Evolutionary conservation across 179 eudicot genomes (phyloP), one percentile per base, ranked within the genome.

Genomic region (Actinidia arguta): DNA sequence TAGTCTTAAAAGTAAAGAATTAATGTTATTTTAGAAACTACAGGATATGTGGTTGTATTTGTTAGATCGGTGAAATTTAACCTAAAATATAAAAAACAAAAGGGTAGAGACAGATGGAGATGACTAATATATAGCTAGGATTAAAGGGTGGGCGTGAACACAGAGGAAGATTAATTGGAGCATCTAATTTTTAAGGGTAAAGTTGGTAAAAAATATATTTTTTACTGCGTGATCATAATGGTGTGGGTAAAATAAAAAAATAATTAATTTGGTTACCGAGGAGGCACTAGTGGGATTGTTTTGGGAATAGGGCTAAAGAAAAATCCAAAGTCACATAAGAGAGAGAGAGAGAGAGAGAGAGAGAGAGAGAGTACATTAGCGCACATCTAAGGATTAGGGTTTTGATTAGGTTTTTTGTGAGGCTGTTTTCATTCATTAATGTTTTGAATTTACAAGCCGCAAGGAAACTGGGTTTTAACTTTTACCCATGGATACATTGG

Each of bases 261-360:
- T 63, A 31, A 67, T 69, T 70, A 52, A 61, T 81, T 87, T 81
- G 82, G 70, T 79, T 80, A 79, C 83, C 91, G 89, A 88, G 90
- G 86, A 80, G 75, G 72, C 48, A 67, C 67, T 84, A 76, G 93
- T 89, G 92, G 88, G 88, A 72, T 70, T 78, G 92, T 85, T 89
- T 91, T 85, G 93, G 92, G 86, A 89, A 36, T 58, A 80, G 92
- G 85, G 85, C 66, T 83, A 79, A 84, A 83, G 78, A 77, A 80
- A 80, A 62, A 22, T 58, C n/a, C 51, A 79, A 16, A 69, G 76
- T 81, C 89, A 88, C 90, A 81, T 86, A 89, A 75, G 80, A 10
- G 68, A 80, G 78, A 77, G 75, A 61, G 76, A 48, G 17, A 27
- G 78, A 39, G 36, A 71, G 47, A 42, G 17, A 74, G 55, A 78